A percentile compares a stretch with the other conserved stretches of the same genome.
Conservation (phyloP, 2,329 filamentous ascomycete genomes). For the Aspergillus tamarii region DNA sequence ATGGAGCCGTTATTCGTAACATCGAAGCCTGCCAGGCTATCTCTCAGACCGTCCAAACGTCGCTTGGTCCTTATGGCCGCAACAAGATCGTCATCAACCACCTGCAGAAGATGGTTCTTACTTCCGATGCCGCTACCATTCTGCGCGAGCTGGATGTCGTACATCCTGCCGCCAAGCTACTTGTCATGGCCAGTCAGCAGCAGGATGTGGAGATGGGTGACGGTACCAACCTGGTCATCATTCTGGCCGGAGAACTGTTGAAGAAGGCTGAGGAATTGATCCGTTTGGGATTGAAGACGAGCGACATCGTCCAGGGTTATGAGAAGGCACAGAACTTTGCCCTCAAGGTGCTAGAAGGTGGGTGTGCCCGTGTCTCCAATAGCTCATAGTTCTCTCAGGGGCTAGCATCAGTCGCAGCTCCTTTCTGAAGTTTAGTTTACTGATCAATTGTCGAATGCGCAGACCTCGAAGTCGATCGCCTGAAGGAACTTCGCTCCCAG, state of each 20-base stretch:
- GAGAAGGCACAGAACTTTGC: constrained; percentile 92
- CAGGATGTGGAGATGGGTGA: constrained; percentile 99
- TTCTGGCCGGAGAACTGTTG: constrained; percentile 90
- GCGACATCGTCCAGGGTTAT: constrained; percentile 93
- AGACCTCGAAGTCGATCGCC: constrained; percentile 88
- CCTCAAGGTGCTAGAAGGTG: constrained; percentile 77
- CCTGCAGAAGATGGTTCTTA: constrained; percentile 98
- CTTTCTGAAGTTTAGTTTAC: background rate
- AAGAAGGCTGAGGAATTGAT: constrained; percentile 97
- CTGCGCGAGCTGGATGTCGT: constrained; percentile 97
- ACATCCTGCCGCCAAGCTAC: constrained; percentile 93
- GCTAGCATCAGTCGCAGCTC: background rate
- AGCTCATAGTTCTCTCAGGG: constrained; percentile 9
- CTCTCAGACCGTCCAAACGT: constrained; percentile 93
- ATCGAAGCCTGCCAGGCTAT: constrained; percentile 98
- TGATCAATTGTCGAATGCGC: constrained; percentile 2
- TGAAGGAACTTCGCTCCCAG: constrained; percentile 79
- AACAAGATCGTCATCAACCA: constrained; percentile 99
- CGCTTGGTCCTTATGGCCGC: constrained; percentile 92
- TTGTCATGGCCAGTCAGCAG: constrained; percentile 98
- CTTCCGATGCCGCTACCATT: constrained; percentile 96
- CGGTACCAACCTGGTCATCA: constrained; percentile 95
- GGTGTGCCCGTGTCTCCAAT: constrained; percentile 22
- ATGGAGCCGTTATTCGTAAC: constrained; percentile 97
- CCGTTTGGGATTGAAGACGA: constrained; percentile 97